phyloP scores from a whole-genome alignment of 2,329 filamentous ascomycete species.

The Epichloe festucae region DNA sequence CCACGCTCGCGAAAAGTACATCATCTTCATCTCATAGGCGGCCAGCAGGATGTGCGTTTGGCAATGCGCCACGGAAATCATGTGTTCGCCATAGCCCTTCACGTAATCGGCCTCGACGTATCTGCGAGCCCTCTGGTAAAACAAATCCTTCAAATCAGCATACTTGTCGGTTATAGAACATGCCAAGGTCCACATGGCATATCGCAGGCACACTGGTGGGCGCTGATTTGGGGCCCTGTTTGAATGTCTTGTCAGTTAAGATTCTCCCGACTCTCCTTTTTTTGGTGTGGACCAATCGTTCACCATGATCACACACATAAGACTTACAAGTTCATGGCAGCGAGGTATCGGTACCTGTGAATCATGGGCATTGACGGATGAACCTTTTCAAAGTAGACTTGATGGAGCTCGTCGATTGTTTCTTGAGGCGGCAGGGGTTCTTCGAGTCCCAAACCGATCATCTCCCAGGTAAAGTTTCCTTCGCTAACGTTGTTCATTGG shows the following conservation, averaged over 20 bases:
- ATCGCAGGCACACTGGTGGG: conserved; percentile 77
- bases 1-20: conserved; percentile 96
- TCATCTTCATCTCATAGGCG: conserved; percentile 89
- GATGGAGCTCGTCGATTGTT: conserved; percentile 73
- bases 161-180: conserved; percentile 77
- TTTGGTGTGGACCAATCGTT: background rate
- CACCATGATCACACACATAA: background rate
- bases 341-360: conserved; percentile 74
- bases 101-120: conserved; percentile 84
- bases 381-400: conserved; percentile 82
- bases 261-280: background rate
- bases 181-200: conserved; percentile 94
- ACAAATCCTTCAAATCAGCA: conserved; percentile 65
- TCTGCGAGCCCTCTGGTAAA: conserved; percentile 80
- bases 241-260: background rate
- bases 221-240: conserved; percentile 62
- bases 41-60: conserved; percentile 73
- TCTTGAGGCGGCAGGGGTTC: conserved; percentile 46
- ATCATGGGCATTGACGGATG: conserved; percentile 81
- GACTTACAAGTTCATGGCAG: conserved; percentile 67
- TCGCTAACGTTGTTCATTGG: conserved; percentile 34
- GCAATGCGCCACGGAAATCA: conserved; percentile 74
- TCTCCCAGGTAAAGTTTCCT: conserved; percentile 65
- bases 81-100: conserved; percentile 80
- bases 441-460: conserved; percentile 46